Base-by-base conservation (phyloP, 805 yeast genomes). In the Myxozyma geophila region DNA sequence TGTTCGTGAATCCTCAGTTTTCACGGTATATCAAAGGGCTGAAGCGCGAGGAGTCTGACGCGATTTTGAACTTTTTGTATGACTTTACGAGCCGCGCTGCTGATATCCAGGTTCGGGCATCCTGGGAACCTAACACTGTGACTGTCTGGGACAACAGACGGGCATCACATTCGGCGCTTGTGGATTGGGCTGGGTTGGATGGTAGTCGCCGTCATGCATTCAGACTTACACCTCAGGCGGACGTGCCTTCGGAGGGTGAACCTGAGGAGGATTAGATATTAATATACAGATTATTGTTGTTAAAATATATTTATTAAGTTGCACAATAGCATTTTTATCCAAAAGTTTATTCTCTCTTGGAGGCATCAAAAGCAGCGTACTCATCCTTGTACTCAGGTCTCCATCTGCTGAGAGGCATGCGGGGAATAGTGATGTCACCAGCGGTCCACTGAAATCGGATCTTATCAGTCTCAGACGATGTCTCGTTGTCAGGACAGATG, bases 101-200 rank as follows among this genome's bases (percentile, higher is more conserved):
- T 9, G 93, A 89, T 74, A 78, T 88, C 64, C 92, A 88, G 70
- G 76, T 87, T 61, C 82, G 92, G 72, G 90, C 89, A 7, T 80
- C 75, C 54, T 88, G 91, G 88, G 90, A 86, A 71, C 87, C 87
- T 35, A 82, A 82, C 41, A 79, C 92, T 0, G 89, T 88, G 51
- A 89, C 85, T 39, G 77, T 87, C 33, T 88, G 92, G 92, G 93
- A 89, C 72, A 88, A 88, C 79, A 82, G 93, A 75, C 79, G 89
- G 70, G 82, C 85, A 13, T 75, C 83, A 40, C 93, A 89, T 73
- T 80, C 90, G 15, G 91, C 91, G 15, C 79, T 85, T 35, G 79
- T 85, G 53, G 93, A 89, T 73, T 88, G 66, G 66, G 46, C 66
- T n/a, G 80, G 79, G 81, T 53, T 36, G 28, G 85, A 86, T 21